These are phyloP conservation scores for Murraya koenigii DNA, from an alignment of 345 rosid genomes.

Conservation along the genomic window DNA sequence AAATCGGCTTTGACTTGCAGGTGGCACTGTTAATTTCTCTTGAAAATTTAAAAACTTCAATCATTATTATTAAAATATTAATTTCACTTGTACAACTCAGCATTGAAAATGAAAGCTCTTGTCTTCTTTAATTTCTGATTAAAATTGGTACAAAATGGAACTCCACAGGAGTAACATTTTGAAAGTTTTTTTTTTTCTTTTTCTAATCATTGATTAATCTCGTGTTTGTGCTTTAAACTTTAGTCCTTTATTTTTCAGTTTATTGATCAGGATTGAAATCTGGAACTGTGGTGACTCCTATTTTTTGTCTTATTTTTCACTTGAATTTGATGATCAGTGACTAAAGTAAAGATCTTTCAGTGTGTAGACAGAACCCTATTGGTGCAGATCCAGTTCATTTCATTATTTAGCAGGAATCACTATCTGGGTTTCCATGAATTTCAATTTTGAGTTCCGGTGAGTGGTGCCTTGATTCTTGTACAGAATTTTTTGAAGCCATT, in stretches of 20 bases:
- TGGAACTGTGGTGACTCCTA: constrained; percentile 7
- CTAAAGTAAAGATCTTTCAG: no score
- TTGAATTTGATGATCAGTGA: constrained; percentile 11
- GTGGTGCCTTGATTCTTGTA: constrained; percentile 12
- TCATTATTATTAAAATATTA: neutral
- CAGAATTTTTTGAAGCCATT: neutral
- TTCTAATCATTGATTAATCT: neutral
- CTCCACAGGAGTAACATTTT: neutral
- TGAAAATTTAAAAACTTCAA: neutral
- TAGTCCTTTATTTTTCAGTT: neutral
- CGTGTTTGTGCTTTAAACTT: neutral
- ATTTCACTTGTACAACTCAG: constrained; percentile 5
- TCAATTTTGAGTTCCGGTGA: constrained; percentile 9
- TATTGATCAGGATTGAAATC: constrained; percentile 15
- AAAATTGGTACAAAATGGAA: neutral
- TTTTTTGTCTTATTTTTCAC: neutral
- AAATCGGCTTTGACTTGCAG: constrained; percentile 16
- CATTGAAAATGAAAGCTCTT: neutral
- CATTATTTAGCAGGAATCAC: neutral
- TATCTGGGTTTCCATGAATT: constrained; percentile 10
- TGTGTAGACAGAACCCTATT: constrained; percentile 4
- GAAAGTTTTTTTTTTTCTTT: neutral
- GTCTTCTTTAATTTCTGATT: neutral
- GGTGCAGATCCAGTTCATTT: constrained; percentile 13
- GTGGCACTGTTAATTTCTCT: neutral